phyloP scores from a whole-genome alignment of 2,329 filamentous ascomycete species.

The Curvularia hawaiiensis region DNA sequence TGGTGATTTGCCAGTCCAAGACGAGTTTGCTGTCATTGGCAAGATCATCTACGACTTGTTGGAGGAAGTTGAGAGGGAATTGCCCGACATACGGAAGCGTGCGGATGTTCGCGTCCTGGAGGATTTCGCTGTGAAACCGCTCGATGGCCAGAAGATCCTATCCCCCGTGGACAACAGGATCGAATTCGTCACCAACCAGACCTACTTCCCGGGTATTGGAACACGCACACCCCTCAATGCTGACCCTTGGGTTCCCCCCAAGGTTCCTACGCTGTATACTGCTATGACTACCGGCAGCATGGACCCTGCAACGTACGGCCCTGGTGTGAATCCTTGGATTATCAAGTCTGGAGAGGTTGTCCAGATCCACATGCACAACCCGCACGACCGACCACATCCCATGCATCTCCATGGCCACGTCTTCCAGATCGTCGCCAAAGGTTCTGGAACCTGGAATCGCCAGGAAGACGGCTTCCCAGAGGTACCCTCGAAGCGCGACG shows the following conservation, averaged over 20 bases:
- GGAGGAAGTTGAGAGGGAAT: background rate
- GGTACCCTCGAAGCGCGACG: slow-evolving; percentile 36
- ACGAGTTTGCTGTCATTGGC: slow-evolving; percentile 24
- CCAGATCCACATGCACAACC: slow-evolving; percentile 47
- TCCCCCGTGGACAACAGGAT: slow-evolving; percentile 66
- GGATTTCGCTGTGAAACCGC: slow-evolving; percentile 71
- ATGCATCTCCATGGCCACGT: slow-evolving; percentile 57
- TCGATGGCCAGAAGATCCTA: slow-evolving; percentile 66
- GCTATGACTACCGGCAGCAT: slow-evolving; percentile 63
- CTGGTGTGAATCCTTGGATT: slow-evolving; percentile 38
- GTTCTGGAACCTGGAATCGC: slow-evolving; percentile 34
- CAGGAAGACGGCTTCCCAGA: slow-evolving; percentile 23
- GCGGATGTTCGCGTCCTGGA: slow-evolving; percentile 65
- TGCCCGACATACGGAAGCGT: slow-evolving; percentile 58
- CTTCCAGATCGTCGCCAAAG: slow-evolving; percentile 58
- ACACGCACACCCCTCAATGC: slow-evolving; percentile 57
- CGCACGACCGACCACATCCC: slow-evolving; percentile 39
- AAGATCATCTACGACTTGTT: slow-evolving; percentile 19
- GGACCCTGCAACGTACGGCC: slow-evolving; percentile 45
- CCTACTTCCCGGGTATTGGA: slow-evolving; percentile 65
- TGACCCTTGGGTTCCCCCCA: slow-evolving; percentile 71
- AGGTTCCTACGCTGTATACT: slow-evolving; percentile 79
- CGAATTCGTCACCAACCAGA: slow-evolving; percentile 62
- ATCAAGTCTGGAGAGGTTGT: slow-evolving; percentile 42
- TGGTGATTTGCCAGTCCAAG: slow-evolving; percentile 25